Percentiles rank a stretch among this genome's conserved stretches.
Evolutionary conservation across 768 basidiomycete species (phyloP).

Genomic region (Fomitopsis serialis): DNA sequence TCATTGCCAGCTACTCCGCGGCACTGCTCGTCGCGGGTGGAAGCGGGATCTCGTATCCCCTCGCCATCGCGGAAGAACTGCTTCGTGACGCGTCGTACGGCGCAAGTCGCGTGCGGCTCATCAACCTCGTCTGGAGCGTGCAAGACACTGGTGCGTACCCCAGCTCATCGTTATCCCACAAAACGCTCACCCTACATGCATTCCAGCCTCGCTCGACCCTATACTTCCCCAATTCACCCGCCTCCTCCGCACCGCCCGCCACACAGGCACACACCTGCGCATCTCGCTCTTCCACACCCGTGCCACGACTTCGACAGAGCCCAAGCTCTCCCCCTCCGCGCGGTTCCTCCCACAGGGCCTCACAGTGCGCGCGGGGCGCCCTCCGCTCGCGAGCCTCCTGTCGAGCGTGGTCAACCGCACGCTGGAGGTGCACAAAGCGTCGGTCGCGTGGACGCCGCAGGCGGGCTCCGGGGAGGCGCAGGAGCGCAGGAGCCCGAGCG

Average conservation of each 20-base stretch:
- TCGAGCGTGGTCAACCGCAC: conserved; percentile 19
- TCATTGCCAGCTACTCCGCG: conserved; percentile 45
- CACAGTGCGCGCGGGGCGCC: conserved; percentile 23
- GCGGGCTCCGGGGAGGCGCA: not conserved
- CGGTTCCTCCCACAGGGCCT: conserved; percentile 19
- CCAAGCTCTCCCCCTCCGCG: conserved; percentile 1
- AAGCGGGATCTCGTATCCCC: conserved; percentile 53
- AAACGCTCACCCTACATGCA: too few relatives aligned
- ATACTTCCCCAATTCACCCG: conserved; percentile 32
- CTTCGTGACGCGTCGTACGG: conserved; percentile 31
- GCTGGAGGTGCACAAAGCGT: conserved; percentile 7
- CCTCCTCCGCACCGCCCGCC: conserved; percentile 29
- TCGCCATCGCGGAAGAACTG: conserved; percentile 46
- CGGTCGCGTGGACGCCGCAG: conserved; percentile 8
- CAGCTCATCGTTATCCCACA: too few relatives aligned
- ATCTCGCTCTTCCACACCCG: conserved; percentile 43
- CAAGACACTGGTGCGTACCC: conserved; percentile 33
- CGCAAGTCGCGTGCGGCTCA: conserved; percentile 32
- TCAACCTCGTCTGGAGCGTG: conserved; percentile 54
- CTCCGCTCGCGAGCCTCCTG: conserved; percentile 7
- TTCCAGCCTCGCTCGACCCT: conserved; percentile 33
- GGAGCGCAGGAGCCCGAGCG: conserved; percentile 17
- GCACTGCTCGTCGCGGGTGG: conserved; percentile 56
- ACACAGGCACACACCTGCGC: conserved; percentile 25
- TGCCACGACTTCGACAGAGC: not conserved